Conservation (phyloP, 2,329 filamentous ascomycete species). For the Cytospora chrysosperma region DNA sequence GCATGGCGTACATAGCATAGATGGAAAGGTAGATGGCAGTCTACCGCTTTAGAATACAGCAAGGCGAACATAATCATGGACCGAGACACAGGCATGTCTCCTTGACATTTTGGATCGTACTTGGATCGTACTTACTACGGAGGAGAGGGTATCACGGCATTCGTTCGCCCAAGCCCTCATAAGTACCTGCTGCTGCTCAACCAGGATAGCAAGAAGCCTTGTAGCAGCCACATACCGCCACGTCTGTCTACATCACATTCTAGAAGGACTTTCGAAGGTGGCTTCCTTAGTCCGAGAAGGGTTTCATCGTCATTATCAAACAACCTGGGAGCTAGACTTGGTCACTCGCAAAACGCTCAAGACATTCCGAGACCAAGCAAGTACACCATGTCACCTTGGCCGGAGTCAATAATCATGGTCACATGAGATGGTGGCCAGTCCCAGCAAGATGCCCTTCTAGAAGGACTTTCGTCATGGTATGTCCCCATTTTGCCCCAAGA, state of each 20-base stretch:
- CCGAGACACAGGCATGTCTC: not conserved
- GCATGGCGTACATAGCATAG: constrained; percentile 2
- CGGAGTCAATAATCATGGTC: too few relatives aligned
- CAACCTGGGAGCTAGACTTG: not conserved
- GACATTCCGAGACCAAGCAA: not conserved
- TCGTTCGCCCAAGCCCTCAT: not conserved
- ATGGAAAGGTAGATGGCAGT: constrained; percentile 8
- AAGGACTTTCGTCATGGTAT: not conserved
- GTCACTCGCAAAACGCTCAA: not conserved
- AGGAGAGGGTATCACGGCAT: too few relatives aligned
- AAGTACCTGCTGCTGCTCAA: too few relatives aligned
- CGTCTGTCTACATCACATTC: not conserved
- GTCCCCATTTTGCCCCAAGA: not conserved
- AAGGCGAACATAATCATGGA: not conserved
- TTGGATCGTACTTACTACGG: not conserved
- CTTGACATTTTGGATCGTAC: too few relatives aligned
- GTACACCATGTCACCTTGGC: not conserved
- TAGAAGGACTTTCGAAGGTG: not conserved
- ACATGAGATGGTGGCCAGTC: too few relatives aligned
- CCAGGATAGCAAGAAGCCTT: not conserved
- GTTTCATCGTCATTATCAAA: not conserved
- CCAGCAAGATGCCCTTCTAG: not conserved
- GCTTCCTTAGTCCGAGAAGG: not conserved
- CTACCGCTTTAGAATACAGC: not conserved
- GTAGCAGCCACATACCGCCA: not conserved